Base-by-base conservation (phyloP, 148 eudicot genomes). In the Vaccinium vitisidaea region DNA sequence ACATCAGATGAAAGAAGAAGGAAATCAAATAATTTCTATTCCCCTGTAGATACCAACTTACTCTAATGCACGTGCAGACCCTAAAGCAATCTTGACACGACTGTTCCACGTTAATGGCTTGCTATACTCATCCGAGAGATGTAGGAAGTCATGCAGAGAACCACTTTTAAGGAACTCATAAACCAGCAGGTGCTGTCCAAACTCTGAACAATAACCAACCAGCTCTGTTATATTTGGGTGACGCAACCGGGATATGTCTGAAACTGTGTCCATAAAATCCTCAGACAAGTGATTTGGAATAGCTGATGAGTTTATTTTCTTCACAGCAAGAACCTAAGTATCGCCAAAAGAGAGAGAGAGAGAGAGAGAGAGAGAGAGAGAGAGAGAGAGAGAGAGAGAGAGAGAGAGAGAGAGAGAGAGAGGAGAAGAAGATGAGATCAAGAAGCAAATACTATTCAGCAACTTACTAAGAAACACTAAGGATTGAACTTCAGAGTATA, bases 31-130 rank as follows among this genome's bases (percentile, higher is more conserved):
- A 6, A 36, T 54, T 79, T 39, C 2, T 70, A 46, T 55, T 27
- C 30, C 75, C 49, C 25, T 43, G 27, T 46, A 53, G 39, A 75
- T 53, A 73, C 71, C 27, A 71, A 95, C 99, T 94, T 91, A 97
- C 99, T 97, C 99, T 59, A 97, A 91, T 82, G 98, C 98, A 86
- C 98, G 94, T 89, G 99, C 98, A 86, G 95, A 92, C 75, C 99
- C 99, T 84, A 97, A 88, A 84, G 99, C 98, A 89, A 97, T 94
- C 91, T 95, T 95, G 86, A 97, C 98, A 84, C 99, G 99, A 83
- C 76, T 90, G 79, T 94, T 97, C 99, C 99, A 97, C 52, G 95
- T 90, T 84, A 97, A 80, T 70, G 98, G 96, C 90, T 93, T 92
- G 89, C 87, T 94, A 84, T 86, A 88, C 86, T 97, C 99, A 87